Percentiles rank a stretch among this genome's conserved stretches.
These are phyloP conservation scores for Skeletonema potamos DNA, from an alignment of 108 stramenopile genomes.

Conservation along the genomic window DNA sequence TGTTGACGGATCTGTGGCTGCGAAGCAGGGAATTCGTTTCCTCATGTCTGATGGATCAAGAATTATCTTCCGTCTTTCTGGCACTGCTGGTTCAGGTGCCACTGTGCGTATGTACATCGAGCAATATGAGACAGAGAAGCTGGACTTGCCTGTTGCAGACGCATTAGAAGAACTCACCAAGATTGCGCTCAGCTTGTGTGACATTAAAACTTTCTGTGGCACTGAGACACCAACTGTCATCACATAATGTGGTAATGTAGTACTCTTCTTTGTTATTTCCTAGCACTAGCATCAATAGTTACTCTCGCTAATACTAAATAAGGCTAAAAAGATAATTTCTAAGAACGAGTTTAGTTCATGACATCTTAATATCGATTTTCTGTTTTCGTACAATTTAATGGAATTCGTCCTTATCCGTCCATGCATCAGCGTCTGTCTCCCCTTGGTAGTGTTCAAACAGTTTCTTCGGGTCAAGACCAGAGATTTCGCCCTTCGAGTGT, in stretches of 20 bases:
- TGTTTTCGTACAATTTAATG: slow-evolving; percentile 47
- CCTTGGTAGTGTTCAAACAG: slow-evolving; percentile 78
- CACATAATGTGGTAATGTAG: slow-evolving; percentile 69
- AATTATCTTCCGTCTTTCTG: slow-evolving; percentile 97
- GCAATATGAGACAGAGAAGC: slow-evolving; percentile 92
- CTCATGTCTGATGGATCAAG: slow-evolving; percentile 95
- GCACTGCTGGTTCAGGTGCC: slow-evolving; percentile 98
- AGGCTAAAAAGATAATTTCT: too few species aligned
- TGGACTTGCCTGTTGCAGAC: slow-evolving; percentile 69
- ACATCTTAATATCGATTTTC: too few species aligned
- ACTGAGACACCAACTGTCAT: slow-evolving; percentile 97
- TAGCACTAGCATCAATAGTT: too few species aligned
- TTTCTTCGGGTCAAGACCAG: slow-evolving; percentile 67
- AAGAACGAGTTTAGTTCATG: too few species aligned
- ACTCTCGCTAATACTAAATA: too few species aligned
- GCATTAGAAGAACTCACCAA: slow-evolving; percentile 85
- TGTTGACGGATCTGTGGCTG: slow-evolving; percentile 92
- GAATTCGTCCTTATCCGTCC: slow-evolving; percentile 75
- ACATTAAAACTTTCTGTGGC: slow-evolving; percentile 91
- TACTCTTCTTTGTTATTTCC: background rate
- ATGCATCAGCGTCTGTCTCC: slow-evolving; percentile 72
- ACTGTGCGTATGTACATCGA: slow-evolving; percentile 99
- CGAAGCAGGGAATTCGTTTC: slow-evolving; percentile 94
- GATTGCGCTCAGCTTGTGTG: slow-evolving; percentile 87
- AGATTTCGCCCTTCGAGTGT: slow-evolving; percentile 59